Conservation (phyloP, 1,284 basidiomycete genomes). For the Xanthoconium separans region DNA sequence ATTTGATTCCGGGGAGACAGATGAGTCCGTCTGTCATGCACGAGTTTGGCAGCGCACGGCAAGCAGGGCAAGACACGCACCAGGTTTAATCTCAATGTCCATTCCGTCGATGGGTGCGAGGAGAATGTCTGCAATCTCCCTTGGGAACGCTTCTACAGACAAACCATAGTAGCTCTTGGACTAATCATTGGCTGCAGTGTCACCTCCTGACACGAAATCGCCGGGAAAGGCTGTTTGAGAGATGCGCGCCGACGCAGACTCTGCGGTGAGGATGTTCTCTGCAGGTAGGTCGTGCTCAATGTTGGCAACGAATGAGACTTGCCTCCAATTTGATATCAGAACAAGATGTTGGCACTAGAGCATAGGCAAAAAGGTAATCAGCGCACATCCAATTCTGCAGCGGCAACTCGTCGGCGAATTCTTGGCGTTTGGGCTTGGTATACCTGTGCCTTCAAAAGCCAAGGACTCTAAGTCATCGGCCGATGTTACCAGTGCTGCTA, state of each 20-base stretch:
- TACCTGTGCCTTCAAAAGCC: no score
- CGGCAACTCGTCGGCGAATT: no score
- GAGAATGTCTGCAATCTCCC: slow-evolving; percentile 73
- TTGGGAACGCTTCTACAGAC: slow-evolving; percentile 75
- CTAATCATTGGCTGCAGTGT: slow-evolving; percentile 68
- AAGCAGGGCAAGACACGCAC: slow-evolving; percentile 39
- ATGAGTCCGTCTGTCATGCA: slow-evolving; percentile 77
- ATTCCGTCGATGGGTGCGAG: slow-evolving; percentile 72
- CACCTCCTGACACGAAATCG: slow-evolving; percentile 25
- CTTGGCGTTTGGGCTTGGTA: no score
- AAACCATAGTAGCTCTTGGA: slow-evolving; percentile 86
- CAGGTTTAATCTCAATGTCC: slow-evolving; percentile 95
- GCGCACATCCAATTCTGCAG: no score
- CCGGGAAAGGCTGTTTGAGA: slow-evolving; percentile 29
- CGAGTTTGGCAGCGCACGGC: background rate
- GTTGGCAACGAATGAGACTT: no score
- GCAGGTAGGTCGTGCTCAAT: no score
- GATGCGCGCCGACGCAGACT: slow-evolving; percentile 8
- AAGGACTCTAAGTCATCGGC: no score
- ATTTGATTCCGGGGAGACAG: slow-evolving; percentile 98
- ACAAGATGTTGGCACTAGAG: no score
- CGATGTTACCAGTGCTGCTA: no score
- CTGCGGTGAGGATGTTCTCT: slow-evolving; percentile 11
- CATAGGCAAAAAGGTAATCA: no score
- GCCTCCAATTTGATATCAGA: no score